Base-by-base conservation (phyloP, 176 grass and related monocot species). In the Musa itinerans region DNA sequence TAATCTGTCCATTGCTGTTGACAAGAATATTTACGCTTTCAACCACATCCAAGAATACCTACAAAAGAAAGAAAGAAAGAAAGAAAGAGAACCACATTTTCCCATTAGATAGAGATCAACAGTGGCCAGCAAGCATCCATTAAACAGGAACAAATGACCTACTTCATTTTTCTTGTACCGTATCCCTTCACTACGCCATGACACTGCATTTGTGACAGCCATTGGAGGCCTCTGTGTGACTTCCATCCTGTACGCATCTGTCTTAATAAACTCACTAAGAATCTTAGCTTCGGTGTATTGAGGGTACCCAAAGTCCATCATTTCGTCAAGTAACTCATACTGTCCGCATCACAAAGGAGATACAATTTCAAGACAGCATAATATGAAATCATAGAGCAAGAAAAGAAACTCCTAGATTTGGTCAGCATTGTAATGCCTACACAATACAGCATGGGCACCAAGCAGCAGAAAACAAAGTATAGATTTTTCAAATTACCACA, bases 301-400 rank as follows among this genome's bases (percentile, higher is more conserved):
- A n/a, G 95, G 95, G 54, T 98, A 98, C 58, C 95, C 95, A 84
- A 98, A 98, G 82, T 98, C 95, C 95, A 98, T 98, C 95, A 98
- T 98, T 75, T 98, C 90, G 68, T 93, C 90, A 13, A 93, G 88
- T 61, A 98, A 87, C 65, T 98, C 95, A 56, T 98, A 98, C 95
- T 98, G 82, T 62, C 65, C 26, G 15, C 15, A 68, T 29, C 15
- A 77, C 0, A 55, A 17, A 88, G 57, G 64, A 73, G 34, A 55
- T 72, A 23, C 17, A 10, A 53, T 52, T 53, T 52, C 9, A 52
- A 72, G 69, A 50, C 21, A 2, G n/a, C 79, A 83, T 50, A 63
- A 59, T 27, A 15, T 50, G 49, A 11, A 22, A 2, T 7, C 7
- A 65, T 64, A 15, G 77, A 2, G 23, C 22, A 72, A 51, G 50